Base-by-base conservation (phyloP, 2,329 filamentous ascomycete species). In the Amauroascus niger region DNA sequence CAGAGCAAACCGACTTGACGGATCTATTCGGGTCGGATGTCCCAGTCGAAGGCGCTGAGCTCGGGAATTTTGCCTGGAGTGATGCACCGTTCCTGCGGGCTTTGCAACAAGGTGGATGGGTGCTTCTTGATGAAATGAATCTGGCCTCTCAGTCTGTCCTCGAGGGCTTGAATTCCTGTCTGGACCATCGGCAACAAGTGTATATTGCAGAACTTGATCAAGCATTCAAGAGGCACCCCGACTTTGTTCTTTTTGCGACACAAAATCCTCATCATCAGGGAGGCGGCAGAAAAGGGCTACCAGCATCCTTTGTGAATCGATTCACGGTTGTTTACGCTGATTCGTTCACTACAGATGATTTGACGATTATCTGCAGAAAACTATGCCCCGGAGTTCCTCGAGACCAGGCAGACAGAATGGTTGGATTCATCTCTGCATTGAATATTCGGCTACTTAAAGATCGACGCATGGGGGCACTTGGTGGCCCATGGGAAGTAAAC, bases 271-370 rank as follows among this genome's bases (percentile, higher is more conserved):
- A 98, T 69, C 88, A 96, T 63, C 93, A 98, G 70, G 93, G 93
- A 54, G 91, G 93, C 58, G 93, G 93, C 8, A 82, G 93, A 61
- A 98, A 98, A 70, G 93, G 93, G 37, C 74, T 98, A 33, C 93
- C 93, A 1, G 87, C 86, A 54, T 97, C 93, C 0, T 98, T 98
- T 64, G 93, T 98, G 58, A 97, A 98, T 67, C 86, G 94, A 44
- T 98, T 98, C 67, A 93, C 94, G 35, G 91, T 98, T 16, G 94
- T 98, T 0, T 97, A 97, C 70, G 89, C 93, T 55, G 93, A 98
- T 64, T 80, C 89, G 3, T 93, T 98, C 66, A 85, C 79, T 14
- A 77, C 85, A 24, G 79, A 87, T 30, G 93, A 98, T 72, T 71
- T 98, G 55, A 78, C 84, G 56, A 74, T 86, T 45, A 97, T 98